Evolutionary conservation across 345 rosid species (phyloP).

Genomic region (Ceriops decandra): DNA sequence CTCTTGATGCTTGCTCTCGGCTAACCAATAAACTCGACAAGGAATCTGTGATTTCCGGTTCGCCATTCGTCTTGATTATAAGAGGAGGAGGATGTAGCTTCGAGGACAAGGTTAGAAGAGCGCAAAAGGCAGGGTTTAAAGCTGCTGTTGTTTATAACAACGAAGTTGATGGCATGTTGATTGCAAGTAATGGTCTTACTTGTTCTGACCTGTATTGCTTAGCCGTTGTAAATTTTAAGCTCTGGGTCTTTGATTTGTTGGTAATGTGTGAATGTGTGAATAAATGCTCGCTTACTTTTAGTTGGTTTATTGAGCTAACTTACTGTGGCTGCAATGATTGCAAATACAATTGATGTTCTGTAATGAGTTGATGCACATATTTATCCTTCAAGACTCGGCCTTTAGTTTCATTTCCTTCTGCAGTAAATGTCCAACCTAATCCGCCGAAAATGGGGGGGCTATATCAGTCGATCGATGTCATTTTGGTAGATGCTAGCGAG

Average conservation of each 20-base stretch:
- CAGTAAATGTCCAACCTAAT: too few species aligned
- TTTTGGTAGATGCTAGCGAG: too few species aligned
- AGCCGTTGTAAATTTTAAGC: not conserved
- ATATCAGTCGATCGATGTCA: too few species aligned
- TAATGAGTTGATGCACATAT: too few species aligned
- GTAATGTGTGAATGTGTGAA: too few species aligned
- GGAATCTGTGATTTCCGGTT: slow-evolving; percentile 34
- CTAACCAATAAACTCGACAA: slow-evolving; percentile 45
- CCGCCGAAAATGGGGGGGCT: too few species aligned
- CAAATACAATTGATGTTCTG: too few species aligned
- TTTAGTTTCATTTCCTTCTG: too few species aligned
- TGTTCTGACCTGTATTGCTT: not conserved
- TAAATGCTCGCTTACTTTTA: not conserved
- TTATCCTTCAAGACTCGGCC: too few species aligned
- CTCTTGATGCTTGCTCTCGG: slow-evolving; percentile 68
- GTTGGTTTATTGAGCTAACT: too few species aligned
- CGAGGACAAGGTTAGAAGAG: slow-evolving; percentile 84
- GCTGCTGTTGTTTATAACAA: slow-evolving; percentile 70
- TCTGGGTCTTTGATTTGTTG: not conserved
- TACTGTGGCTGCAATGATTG: too few species aligned
- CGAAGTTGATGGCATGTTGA: slow-evolving; percentile 57
- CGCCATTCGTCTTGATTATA: slow-evolving; percentile 57
- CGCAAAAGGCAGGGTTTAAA: slow-evolving; percentile 75
- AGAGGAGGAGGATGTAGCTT: slow-evolving; percentile 91
- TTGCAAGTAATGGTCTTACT: slow-evolving; percentile 63